Base-by-base conservation (phyloP, 2,329 filamentous ascomycete species). In the Stemphylium beticola region DNA sequence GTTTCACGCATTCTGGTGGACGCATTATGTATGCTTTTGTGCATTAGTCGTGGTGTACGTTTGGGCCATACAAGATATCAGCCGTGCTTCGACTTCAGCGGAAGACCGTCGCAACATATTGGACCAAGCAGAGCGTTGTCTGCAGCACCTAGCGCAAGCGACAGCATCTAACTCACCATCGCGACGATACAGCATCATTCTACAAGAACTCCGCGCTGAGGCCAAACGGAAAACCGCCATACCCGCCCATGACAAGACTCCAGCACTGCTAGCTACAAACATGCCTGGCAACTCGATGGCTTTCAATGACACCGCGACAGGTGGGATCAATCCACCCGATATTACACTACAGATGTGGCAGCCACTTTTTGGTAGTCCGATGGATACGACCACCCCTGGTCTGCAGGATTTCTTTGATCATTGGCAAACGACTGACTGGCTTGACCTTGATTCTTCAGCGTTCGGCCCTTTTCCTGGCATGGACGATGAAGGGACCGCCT, bases 1-100 rank as follows among this genome's bases (percentile, higher is more conserved):
- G 5, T 80, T 77, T 24, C 75, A 79, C 38, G 77, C 78, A 0
- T 74, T 80, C 20, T 81, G 79, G 79, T 82, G 78, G 74, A 81
- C 78, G 9, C 78, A 79, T 17, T 81, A 81, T 41, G 77, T 81
- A 0, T 77, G 76, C 1, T 82, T 82, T 32, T 82, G 80, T 53
- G 79, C 81, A 1, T 58, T 83, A 4, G 76, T 76, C 0, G 76
- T 81, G 0, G 72, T 79, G 0, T 82, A 82, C 24, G 77, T 82
- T 0, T 81, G 78, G 74, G 72, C 78, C 6, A 81, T 82, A 18
- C 78, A 80, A 55, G 70, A 67, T 33, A 62, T 57, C 24, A 55
- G 53, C n/a, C 39, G 34, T 2, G 49, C 64, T 18, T 31, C 18
- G 4, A 42, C 49, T 1, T 59, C 52, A 22, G 26, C 41, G 9